Evolutionary conservation across 2,329 filamentous ascomycete species (phyloP).

Genomic region (Fusarium torreyae): DNA sequence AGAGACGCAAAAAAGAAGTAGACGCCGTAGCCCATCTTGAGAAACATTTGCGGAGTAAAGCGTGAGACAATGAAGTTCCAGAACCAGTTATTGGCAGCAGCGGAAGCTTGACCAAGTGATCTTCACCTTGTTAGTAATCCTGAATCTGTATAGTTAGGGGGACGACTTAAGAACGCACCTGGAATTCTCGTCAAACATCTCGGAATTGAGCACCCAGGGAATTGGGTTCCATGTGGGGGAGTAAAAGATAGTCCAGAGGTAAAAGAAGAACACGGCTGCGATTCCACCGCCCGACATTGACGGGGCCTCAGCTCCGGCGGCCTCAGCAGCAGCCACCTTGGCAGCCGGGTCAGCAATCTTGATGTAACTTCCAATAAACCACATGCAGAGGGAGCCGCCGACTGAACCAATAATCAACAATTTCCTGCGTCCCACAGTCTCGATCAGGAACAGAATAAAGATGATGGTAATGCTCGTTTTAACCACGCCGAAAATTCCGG

Average conservation of each 20-base stretch:
- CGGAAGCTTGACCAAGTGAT: conserved; percentile 79
- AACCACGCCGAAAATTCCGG: conserved; percentile 83
- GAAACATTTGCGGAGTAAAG: conserved; percentile 78
- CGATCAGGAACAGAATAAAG: conserved; percentile 79
- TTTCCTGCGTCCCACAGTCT: conserved; percentile 67
- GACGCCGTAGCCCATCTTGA: conserved; percentile 71
- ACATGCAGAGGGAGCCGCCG: conserved; percentile 78
- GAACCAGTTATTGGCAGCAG: conserved; percentile 80
- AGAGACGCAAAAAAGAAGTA: conserved; percentile 79
- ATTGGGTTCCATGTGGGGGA: conserved; percentile 81
- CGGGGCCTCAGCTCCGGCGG: not conserved
- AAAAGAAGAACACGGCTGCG: conserved; percentile 77
- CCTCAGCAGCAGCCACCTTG: conserved; percentile 52
- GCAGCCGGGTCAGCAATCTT: conserved; percentile 65
- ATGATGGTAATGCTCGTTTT: conserved; percentile 78
- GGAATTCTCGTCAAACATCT: conserved; percentile 80
- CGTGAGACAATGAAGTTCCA: conserved; percentile 79
- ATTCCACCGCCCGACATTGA: conserved; percentile 67
- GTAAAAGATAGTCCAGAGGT: conserved; percentile 72
- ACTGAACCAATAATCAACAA: conserved; percentile 74
- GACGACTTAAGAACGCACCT: conserved; percentile 10
- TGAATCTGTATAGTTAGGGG: fast-evolving
- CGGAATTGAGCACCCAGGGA: conserved; percentile 81
- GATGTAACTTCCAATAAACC: conserved; percentile 65
- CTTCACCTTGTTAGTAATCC: not conserved